A percentile compares a stretch with the other conserved stretches of the same genome.
Conservation (phyloP, 805 yeast species). For the Barnettozyma siamensis region DNA sequence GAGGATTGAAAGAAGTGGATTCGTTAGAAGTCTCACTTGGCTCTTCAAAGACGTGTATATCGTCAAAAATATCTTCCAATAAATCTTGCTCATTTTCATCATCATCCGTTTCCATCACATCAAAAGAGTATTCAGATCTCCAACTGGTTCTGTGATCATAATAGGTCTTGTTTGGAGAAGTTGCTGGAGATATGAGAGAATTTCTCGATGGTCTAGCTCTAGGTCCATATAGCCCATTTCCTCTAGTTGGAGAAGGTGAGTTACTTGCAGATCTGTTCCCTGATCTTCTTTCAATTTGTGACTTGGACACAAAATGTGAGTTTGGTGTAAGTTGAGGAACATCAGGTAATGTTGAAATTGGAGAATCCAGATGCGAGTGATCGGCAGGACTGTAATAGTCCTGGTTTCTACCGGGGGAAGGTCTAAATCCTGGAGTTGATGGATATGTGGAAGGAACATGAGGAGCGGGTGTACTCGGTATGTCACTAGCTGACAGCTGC, state of each 20-base stretch:
- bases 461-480: neutral
- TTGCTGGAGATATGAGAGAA: slow-evolving; percentile 16
- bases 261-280: neutral
- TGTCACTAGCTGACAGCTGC: neutral
- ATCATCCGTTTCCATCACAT: slow-evolving; percentile 11
- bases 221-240: slow-evolving; percentile 19
- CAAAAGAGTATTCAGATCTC: slow-evolving; percentile 22
- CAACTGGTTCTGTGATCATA: slow-evolving; percentile 26
- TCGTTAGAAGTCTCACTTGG: slow-evolving; percentile 8
- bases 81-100: slow-evolving; percentile 1
- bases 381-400: slow-evolving; percentile 1
- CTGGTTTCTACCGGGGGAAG: slow-evolving; percentile 9
- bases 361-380: neutral
- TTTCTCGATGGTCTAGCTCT: slow-evolving; percentile 14
- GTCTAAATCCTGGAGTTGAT: slow-evolving; percentile 1
- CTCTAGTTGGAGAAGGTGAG: slow-evolving; percentile 18
- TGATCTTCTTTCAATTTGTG: neutral
- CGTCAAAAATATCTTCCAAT: slow-evolving; percentile 2
- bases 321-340: slow-evolving; percentile 17
- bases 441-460: neutral
- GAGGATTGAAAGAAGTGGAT: too few relatives aligned
- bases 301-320: slow-evolving; percentile 3
- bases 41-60: neutral
- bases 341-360: slow-evolving; percentile 20
- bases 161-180: slow-evolving; percentile 23